phyloP scores from a whole-genome alignment of 345 rosid genomes.

The Eucalyptus marginata region DNA sequence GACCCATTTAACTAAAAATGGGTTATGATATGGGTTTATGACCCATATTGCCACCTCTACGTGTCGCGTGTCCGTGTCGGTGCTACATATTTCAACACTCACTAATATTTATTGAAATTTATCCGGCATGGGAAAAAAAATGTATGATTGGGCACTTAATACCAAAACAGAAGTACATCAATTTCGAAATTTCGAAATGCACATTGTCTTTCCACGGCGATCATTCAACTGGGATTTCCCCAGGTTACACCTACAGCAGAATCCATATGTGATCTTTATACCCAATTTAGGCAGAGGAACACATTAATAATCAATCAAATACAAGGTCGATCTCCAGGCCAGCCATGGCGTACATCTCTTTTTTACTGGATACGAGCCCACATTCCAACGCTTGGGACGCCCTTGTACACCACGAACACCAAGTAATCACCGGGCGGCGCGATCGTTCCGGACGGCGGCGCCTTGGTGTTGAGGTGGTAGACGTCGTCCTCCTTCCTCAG shows the following conservation, averaged over 20 bases:
- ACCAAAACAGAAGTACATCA: not conserved
- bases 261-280: not conserved
- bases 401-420: conserved; percentile 16
- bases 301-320: not conserved
- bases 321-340: not conserved
- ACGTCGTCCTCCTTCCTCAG: not conserved
- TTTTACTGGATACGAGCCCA: conserved; percentile 18
- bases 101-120: not conserved
- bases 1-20: too few species aligned
- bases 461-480: not conserved
- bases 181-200: not conserved
- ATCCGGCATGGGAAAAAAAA: not conserved
- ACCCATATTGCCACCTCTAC: too few species aligned
- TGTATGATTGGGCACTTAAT: not conserved
- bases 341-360: not conserved
- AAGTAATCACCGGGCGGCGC: conserved; percentile 33
- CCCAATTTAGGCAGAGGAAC: not conserved
- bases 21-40: too few species aligned
- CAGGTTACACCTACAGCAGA: not conserved
- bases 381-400: conserved; percentile 17
- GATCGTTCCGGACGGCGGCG: conserved; percentile 13
- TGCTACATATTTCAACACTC: not conserved
- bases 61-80: too few species aligned
- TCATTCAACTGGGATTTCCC: not conserved
- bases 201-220: not conserved